These are phyloP conservation scores for Cymbopogon citratus DNA, from an alignment of 176 grass and related monocot genomes.

Conservation along the genomic window DNA sequence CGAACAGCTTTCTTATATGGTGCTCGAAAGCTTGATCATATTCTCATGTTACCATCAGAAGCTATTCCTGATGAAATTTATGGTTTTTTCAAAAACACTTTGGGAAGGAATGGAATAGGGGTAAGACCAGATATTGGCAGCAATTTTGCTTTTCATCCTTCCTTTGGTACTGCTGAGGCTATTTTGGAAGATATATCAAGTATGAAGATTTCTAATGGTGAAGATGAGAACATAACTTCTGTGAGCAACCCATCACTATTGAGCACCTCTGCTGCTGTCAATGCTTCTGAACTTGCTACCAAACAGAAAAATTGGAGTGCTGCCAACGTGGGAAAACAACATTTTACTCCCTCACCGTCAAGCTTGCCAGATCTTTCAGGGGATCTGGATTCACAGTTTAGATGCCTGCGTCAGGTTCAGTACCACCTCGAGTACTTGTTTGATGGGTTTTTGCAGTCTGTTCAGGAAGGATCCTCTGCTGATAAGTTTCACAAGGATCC, in stretches of 20 bases:
- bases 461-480: slow-evolving; percentile 30
- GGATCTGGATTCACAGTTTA: slow-evolving; percentile 60
- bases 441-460: slow-evolving; percentile 36
- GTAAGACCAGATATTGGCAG: slow-evolving; percentile 35
- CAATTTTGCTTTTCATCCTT: neutral
- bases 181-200: slow-evolving; percentile 20
- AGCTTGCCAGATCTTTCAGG: slow-evolving; percentile 50
- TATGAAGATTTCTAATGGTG: slow-evolving; percentile 30
- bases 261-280: no score
- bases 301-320: slow-evolving; percentile 16
- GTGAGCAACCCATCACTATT: no score
- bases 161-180: slow-evolving; percentile 3
- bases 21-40: slow-evolving; percentile 64
- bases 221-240: slow-evolving; percentile 5
- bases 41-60: slow-evolving; percentile 49
- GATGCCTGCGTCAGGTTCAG: slow-evolving; percentile 56
- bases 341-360: slow-evolving; percentile 5
- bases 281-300: neutral
- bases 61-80: slow-evolving; percentile 41
- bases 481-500: slow-evolving; percentile 2
- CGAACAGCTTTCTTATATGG: slow-evolving; percentile 67
- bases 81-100: slow-evolving; percentile 64
- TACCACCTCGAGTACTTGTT: slow-evolving; percentile 57
- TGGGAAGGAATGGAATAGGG: slow-evolving; percentile 40
- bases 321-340: neutral